Evolutionary conservation across 1,139 yeast species (phyloP), one percentile per base, ranked within the genome.

Genomic region (Blastobotrys petasosporus): DNA sequence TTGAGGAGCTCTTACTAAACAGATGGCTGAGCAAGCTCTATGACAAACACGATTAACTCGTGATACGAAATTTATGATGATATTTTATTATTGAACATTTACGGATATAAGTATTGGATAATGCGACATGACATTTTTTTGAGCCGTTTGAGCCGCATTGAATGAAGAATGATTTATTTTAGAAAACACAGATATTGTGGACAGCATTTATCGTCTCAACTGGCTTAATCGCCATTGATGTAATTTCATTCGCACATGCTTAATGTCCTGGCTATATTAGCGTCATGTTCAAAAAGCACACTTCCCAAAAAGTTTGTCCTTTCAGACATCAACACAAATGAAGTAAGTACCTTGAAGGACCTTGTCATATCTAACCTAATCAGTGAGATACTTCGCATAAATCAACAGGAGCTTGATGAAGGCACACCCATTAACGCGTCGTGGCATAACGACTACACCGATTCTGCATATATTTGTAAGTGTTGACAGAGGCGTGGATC

Each of bases 391-490:
- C 75, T 80, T 56, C 70, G 71, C 43, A 74, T 87, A 44, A 87
- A 82, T 59, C 78, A 79, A 47, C 73, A 71, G 50, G 97, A 90
- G 60, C 69, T 90, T 23, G 75, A 73, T 16, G 67, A 68, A 13
- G 80, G 82, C n/a, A 75, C 80, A 0, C 63, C 81, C 0, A 74
- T 75, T 37, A 68, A 71, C 5, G 85, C 84, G 0, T 86, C 96
- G 9, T 90, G 97, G 97, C 97, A 90, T 60, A 74, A 79, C 54
- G 95, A 90, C 54, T 87, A 82, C 60, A 70, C 71, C 30, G 92
- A 87, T 54, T 77, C 94, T 0, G 79, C 83, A 1, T 79, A 74
- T 53, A 65, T 81, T 2, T 77, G 39, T 65, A 36, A 17, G 39
- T 36, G 3, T 23, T n/a, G n/a, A n/a, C n/a, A n/a, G n/a, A 7